A percentile compares a stretch with the other conserved stretches of the same genome.
Evolutionary conservation across 371 early-diverging fungal species (phyloP).

Genomic region (Syncephalastrum monosporum): DNA sequence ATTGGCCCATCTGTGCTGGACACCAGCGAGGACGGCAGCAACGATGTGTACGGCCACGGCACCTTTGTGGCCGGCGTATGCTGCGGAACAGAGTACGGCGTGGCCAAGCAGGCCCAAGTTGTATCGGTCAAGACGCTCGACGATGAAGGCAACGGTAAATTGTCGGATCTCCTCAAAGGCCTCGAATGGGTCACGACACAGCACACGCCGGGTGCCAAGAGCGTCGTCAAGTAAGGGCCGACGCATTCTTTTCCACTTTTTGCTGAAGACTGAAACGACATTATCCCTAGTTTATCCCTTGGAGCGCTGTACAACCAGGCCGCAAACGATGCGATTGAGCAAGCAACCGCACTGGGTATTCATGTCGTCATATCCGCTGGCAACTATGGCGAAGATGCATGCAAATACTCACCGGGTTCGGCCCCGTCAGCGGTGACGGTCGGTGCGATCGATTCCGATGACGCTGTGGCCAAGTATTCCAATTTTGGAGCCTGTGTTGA

Average conservation of each 20-base stretch:
- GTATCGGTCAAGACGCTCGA: slow-evolving; percentile 67
- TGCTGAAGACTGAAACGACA: background rate
- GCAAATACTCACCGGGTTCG: slow-evolving; percentile 83
- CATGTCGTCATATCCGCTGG: slow-evolving; percentile 63
- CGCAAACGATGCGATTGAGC: slow-evolving; percentile 55
- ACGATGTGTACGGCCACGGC: slow-evolving; percentile 42
- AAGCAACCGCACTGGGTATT: slow-evolving; percentile 51
- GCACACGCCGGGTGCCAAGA: slow-evolving; percentile 27
- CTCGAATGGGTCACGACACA: slow-evolving; percentile 60
- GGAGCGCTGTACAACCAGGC: slow-evolving; percentile 59
- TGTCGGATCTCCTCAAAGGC: slow-evolving; percentile 63
- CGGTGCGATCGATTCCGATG: slow-evolving; percentile 78
- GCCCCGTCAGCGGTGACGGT: slow-evolving; percentile 83
- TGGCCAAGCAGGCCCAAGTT: slow-evolving; percentile 58
- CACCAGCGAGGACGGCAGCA: slow-evolving; percentile 4
- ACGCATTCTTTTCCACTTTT: slow-evolving; percentile 8
- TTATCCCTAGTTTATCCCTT: slow-evolving; percentile 47
- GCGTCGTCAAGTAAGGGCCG: slow-evolving; percentile 43
- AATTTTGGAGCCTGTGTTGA: slow-evolving; percentile 82
- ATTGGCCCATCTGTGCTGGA: slow-evolving; percentile 31
- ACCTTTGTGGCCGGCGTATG: slow-evolving; percentile 71
- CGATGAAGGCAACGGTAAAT: slow-evolving; percentile 45
- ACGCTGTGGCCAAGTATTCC: slow-evolving; percentile 72
- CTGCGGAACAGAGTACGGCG: slow-evolving; percentile 56
- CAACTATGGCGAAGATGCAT: slow-evolving; percentile 75